Evolutionary conservation across 768 basidiomycete genomes (phyloP).

Genomic region (Cystobasidiopsis lactophilus): DNA sequence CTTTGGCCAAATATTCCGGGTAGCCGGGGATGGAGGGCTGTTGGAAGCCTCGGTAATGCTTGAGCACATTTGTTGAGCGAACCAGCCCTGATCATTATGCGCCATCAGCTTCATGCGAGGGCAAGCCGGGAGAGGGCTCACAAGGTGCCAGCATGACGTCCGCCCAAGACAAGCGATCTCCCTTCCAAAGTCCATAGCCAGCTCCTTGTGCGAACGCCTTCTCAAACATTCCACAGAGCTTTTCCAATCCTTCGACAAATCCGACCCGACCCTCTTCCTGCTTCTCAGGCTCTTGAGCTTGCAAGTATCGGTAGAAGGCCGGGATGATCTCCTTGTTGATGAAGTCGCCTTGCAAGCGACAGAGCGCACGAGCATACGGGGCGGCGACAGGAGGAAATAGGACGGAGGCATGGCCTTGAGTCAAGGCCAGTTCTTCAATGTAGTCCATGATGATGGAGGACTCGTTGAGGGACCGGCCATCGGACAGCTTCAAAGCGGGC

Average conservation of each 20-base stretch:
- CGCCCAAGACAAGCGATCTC: conserved; percentile 28
- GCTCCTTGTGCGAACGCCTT: conserved; percentile 22
- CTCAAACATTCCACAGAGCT: conserved; percentile 23
- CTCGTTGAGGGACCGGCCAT: conserved; percentile 43
- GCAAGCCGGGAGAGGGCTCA: too few relatives aligned
- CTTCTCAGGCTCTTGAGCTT: conserved; percentile 23
- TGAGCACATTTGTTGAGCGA: conserved; percentile 26
- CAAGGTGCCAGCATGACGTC: conserved; percentile 41
- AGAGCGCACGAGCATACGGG: conserved; percentile 36
- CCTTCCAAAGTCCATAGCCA: conserved; percentile 34
- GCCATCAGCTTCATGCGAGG: too few relatives aligned
- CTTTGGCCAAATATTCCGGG: neutral
- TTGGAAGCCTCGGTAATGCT: conserved; percentile 7
- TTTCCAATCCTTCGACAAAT: conserved; percentile 3
- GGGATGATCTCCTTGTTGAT: conserved; percentile 36
- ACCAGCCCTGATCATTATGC: too few relatives aligned
- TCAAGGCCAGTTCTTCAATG: conserved; percentile 41
- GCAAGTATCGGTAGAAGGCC: conserved; percentile 32
- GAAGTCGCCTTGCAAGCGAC: conserved; percentile 9
- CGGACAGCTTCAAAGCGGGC: conserved; percentile 33
- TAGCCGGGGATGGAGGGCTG: conserved; percentile 4
- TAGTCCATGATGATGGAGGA: conserved; percentile 48
- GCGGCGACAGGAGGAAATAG: neutral
- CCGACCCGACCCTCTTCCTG: conserved; percentile 21
- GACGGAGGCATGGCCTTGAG: conserved; percentile 12